Evolutionary conservation across 306 rosid species (phyloP).

Genomic region (Sesbania bispinosa): DNA sequence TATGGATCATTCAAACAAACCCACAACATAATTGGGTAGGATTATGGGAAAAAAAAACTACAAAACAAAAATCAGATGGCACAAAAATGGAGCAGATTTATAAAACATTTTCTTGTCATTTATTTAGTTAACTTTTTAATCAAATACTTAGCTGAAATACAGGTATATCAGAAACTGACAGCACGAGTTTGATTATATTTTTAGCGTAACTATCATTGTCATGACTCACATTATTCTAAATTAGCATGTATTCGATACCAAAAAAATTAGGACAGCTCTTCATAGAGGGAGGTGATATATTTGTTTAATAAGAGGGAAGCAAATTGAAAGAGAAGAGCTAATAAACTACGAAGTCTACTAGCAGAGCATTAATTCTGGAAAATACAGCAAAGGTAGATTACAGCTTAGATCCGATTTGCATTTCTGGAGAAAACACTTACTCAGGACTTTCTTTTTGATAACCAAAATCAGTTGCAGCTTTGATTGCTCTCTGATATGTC

Average conservation of each 20-base stretch:
- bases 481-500: conserved; percentile 78
- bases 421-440: conserved; percentile 46
- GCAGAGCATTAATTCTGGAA: neutral
- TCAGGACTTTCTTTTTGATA: conserved; percentile 85
- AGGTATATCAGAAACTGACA: neutral
- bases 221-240: neutral
- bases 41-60: no score
- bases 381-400: neutral
- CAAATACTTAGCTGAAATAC: no score
- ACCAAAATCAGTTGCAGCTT: conserved; percentile 73
- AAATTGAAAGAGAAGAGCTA: no score
- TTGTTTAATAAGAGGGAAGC: neutral
- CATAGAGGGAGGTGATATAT: neutral
- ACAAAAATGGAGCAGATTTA: neutral
- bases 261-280: neutral
- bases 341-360: neutral
- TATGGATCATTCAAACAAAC: neutral
- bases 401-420: neutral
- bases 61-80: neutral
- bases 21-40: neutral
- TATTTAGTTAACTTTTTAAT: no score
- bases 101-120: neutral
- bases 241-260: neutral
- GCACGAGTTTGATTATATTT: neutral
- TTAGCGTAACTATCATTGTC: neutral